These are phyloP conservation scores for Puccinia triticina DNA, from an alignment of 1,284 basidiomycete genomes.

Conservation along the genomic window DNA sequence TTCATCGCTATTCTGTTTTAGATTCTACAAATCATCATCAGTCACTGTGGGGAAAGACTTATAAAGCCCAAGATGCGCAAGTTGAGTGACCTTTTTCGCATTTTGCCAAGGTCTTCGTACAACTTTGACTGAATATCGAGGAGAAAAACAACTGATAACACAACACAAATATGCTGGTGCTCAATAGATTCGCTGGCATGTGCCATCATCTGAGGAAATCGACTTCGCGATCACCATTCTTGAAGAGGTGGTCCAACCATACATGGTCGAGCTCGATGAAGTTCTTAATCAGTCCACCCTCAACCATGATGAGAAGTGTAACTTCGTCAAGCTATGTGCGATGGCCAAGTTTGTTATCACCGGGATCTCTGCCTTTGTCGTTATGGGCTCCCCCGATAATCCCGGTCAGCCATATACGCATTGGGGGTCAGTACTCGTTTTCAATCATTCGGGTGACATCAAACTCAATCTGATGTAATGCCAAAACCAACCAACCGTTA, in stretches of 20 bases:
- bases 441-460: slow-evolving; percentile 20
- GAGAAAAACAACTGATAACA: neutral
- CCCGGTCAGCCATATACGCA: slow-evolving; percentile 28
- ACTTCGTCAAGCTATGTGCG: slow-evolving; percentile 48
- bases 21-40: slow-evolving; percentile 76
- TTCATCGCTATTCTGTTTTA: slow-evolving; percentile 56
- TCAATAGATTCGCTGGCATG: slow-evolving; percentile 78
- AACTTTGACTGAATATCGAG: neutral
- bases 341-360: slow-evolving; percentile 24
- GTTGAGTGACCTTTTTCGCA: slow-evolving; percentile 18
- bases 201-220: slow-evolving; percentile 75
- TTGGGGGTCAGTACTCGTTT: slow-evolving; percentile 44
- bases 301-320: slow-evolving; percentile 44
- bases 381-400: slow-evolving; percentile 30
- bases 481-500: neutral
- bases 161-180: neutral
- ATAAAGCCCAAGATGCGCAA: slow-evolving; percentile 75
- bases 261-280: slow-evolving; percentile 70
- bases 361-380: slow-evolving; percentile 37
- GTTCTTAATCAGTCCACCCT: slow-evolving; percentile 60
- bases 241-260: slow-evolving; percentile 70
- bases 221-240: slow-evolving; percentile 78
- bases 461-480: slow-evolving; percentile 12
- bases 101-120: neutral
- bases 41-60: slow-evolving; percentile 80